Base-by-base conservation (phyloP, 768 basidiomycete species). In the Royoungia palumana region DNA sequence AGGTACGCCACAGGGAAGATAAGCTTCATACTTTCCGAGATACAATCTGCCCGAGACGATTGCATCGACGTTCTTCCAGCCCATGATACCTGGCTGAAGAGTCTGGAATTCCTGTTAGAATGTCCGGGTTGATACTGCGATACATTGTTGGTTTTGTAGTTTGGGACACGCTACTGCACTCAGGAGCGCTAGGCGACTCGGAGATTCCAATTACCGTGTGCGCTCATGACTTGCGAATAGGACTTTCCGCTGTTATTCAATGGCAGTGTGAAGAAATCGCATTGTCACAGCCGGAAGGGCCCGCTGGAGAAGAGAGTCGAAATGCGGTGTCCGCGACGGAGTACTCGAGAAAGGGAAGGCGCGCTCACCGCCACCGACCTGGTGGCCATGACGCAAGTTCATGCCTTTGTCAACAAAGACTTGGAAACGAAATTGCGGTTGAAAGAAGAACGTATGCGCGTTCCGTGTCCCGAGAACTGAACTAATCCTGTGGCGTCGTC, bases 31-130 rank as follows among this genome's bases (percentile, higher is more conserved):
- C 85, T 85, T 87, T 73, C 85, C 85, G 64, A 88, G 72, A 70
- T 78, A 87, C 68, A 87, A 74, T 66, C 71, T 77, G 66, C 75
- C 75, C 42, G 79, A 76, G 62, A 87, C 80, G 69, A 87, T 72
- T 38, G 81, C 69, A 65, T 83, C 77, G 69, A 87, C 75, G 71
- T 85, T 83, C 66, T 73, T 83, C 82, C 82, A 84, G 64, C 60
- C 68, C 70, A 69, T 72, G 19, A 34, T 59, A 16, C 49, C 49
- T 52, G 46, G 30, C 35, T 54, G 57, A 58, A 44, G 41, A 56
- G 28, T 56, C 61, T 59, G 52, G 58, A 65, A 70, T 59, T 54
- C 55, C 61, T 60, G 62, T 47, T 56, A 46, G 56, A 62, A 60
- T 62, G 51, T 57, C 61, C 46, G 44, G 49, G 30, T 22, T 47